Evolutionary conservation across 139 green algal species (phyloP).

Genomic region (Trebouxia sp.): DNA sequence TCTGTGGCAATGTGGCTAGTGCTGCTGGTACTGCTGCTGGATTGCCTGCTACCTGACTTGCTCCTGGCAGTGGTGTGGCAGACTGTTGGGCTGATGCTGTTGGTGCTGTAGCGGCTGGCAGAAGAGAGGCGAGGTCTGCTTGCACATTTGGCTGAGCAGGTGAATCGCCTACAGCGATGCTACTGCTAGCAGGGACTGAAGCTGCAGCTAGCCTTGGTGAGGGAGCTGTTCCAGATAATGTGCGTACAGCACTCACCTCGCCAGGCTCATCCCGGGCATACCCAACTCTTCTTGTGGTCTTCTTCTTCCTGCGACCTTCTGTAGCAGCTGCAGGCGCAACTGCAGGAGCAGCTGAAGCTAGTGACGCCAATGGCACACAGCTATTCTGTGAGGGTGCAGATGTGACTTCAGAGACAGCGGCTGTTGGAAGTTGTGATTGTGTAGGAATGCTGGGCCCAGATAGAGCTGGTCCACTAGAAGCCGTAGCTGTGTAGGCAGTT

Average conservation of each 20-base stretch:
- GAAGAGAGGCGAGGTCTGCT: too few species aligned
- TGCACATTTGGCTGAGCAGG: too few species aligned
- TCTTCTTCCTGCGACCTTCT: slow-evolving; percentile 32
- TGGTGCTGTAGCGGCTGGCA: too few species aligned
- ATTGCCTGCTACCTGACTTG: too few species aligned
- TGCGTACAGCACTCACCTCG: neutral
- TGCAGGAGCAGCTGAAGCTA: neutral
- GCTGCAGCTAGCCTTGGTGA: too few species aligned
- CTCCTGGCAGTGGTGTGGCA: too few species aligned
- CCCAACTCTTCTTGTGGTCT: slow-evolving; percentile 35
- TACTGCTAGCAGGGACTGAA: neutral
- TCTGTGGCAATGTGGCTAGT: neutral
- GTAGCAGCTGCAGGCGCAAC: neutral
- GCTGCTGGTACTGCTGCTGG: neutral
- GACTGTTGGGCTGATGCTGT: neutral
- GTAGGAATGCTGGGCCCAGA: neutral
- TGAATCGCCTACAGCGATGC: too few species aligned
- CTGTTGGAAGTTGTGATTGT: too few species aligned
- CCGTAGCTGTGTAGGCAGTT: too few species aligned
- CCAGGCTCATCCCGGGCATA: slow-evolving; percentile 33
- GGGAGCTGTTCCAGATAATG: too few species aligned
- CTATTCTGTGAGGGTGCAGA: neutral
- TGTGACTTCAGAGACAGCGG: neutral
- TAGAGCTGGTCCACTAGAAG: neutral
- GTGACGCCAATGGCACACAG: neutral